Evolutionary conservation across 371 early-diverging fungal species (phyloP).

Genomic region (Rhizopus stolonifer): DNA sequence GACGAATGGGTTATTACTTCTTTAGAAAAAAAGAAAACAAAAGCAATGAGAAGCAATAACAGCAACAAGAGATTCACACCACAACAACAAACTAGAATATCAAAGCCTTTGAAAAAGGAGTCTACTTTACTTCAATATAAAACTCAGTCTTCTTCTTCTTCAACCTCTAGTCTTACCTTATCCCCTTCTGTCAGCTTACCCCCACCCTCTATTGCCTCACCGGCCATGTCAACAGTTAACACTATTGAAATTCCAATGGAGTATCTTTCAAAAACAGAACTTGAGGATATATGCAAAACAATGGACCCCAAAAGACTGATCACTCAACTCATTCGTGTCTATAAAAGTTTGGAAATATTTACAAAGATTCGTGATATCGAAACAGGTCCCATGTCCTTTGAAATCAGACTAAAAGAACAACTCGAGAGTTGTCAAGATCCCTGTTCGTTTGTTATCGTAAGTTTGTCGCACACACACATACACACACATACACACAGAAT

Average conservation of each 20-base stretch:
- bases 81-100: constrained; percentile 2
- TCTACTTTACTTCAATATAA: not conserved
- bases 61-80: not conserved
- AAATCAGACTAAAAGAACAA: constrained; percentile 26
- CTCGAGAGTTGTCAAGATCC: constrained; percentile 29
- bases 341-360: constrained; percentile 34
- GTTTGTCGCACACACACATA: not conserved
- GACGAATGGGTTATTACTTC: constrained; percentile 40
- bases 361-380: constrained; percentile 38
- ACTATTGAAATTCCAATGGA: constrained; percentile 3
- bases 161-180: not conserved
- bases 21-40: not conserved
- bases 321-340: constrained; percentile 24
- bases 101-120: not conserved
- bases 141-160: not conserved
- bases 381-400: constrained; percentile 20
- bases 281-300: constrained; percentile 20
- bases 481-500: no score
- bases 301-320: constrained; percentile 25
- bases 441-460: constrained; percentile 35
- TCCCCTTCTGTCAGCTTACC: not conserved
- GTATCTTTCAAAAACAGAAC: constrained; percentile 25
- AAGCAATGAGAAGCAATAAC: no score
- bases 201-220: not conserved
- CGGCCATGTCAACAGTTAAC: not conserved